Conservation (phyloP, 768 basidiomycete genomes). For the Auriscalpium microsporum region DNA sequence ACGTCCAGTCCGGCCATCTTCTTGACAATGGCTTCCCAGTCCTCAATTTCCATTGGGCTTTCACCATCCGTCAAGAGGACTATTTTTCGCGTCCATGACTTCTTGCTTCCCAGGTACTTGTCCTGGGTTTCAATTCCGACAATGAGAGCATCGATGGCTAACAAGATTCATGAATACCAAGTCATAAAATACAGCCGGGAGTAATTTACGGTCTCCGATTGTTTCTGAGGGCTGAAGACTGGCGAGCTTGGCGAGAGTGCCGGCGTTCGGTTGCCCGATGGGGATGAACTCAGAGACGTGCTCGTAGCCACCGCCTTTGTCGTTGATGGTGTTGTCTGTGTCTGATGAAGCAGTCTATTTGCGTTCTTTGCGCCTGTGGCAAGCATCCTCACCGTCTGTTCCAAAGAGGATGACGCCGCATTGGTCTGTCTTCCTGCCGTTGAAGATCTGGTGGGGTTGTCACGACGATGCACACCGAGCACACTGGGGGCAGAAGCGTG, state of each 20-base stretch:
- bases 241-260: conserved; percentile 59
- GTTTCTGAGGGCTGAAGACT: conserved; percentile 46
- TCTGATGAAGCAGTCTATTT: conserved; percentile 27
- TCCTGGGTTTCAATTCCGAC: conserved; percentile 79
- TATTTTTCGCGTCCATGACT: conserved; percentile 79
- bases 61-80: conserved; percentile 83
- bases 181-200: not conserved
- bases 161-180: not conserved
- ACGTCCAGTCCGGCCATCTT: conserved; percentile 58
- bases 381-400: conserved; percentile 48
- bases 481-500: conserved; percentile 20
- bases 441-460: conserved; percentile 57
- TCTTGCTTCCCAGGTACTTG: conserved; percentile 56
- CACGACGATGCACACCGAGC: not conserved
- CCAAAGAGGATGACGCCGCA: conserved; percentile 88
- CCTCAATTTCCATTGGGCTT: conserved; percentile 59
- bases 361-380: not conserved
- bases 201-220: conserved; percentile 56
- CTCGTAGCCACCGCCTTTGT: conserved; percentile 61
- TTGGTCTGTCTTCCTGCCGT: conserved; percentile 88
- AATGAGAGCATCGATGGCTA: conserved; percentile 82
- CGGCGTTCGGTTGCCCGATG: conserved; percentile 56
- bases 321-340: conserved; percentile 58
- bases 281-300: conserved; percentile 63
- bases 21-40: conserved; percentile 61